Evolutionary conservation across 2,329 filamentous ascomycete genomes (phyloP).

Genomic region (Neonectria ditissima): DNA sequence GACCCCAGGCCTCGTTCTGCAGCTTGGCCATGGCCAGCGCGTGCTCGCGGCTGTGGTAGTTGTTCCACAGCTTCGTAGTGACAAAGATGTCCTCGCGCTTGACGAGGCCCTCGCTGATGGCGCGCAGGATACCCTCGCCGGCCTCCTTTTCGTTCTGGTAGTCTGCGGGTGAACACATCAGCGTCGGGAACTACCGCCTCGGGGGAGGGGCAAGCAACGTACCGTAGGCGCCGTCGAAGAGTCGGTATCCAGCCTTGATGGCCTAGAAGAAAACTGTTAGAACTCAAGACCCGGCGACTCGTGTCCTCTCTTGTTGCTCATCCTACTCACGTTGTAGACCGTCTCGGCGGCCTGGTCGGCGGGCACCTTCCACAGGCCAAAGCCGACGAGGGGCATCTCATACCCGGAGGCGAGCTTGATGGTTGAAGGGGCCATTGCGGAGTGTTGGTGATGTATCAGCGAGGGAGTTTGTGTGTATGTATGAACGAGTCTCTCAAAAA

Average conservation of each 20-base stretch:
- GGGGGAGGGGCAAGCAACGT: neutral
- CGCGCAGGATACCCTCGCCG: constrained; percentile 70
- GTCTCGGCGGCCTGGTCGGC: constrained; percentile 57
- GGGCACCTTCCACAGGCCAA: constrained; percentile 78
- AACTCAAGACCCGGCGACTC: neutral
- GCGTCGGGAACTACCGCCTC: neutral
- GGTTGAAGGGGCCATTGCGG: constrained; percentile 34
- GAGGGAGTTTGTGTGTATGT: constrained; percentile 15
- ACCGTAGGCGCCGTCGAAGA: constrained; percentile 63
- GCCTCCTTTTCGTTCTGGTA: constrained; percentile 76
- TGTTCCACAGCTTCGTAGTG: constrained; percentile 91
- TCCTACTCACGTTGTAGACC: constrained; percentile 67
- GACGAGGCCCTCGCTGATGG: constrained; percentile 68
- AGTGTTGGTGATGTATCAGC: constrained; percentile 7
- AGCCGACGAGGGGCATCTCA: constrained; percentile 60
- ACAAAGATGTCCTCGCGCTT: constrained; percentile 86
- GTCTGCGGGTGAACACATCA: constrained; percentile 43
- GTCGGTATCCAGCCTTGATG: constrained; percentile 65
- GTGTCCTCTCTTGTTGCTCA: neutral
- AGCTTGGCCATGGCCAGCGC: constrained; percentile 79
- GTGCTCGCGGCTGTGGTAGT: constrained; percentile 82
- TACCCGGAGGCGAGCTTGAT: constrained; percentile 42
- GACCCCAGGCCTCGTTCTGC: constrained; percentile 81
- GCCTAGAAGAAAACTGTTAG: constrained; percentile 45
- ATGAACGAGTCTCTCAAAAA: neutral